Evolutionary conservation across 192 early-diverging fungal genomes (phyloP), one percentile per base, ranked within the genome.

Genomic region (Rhizoclosmatium sp.): DNA sequence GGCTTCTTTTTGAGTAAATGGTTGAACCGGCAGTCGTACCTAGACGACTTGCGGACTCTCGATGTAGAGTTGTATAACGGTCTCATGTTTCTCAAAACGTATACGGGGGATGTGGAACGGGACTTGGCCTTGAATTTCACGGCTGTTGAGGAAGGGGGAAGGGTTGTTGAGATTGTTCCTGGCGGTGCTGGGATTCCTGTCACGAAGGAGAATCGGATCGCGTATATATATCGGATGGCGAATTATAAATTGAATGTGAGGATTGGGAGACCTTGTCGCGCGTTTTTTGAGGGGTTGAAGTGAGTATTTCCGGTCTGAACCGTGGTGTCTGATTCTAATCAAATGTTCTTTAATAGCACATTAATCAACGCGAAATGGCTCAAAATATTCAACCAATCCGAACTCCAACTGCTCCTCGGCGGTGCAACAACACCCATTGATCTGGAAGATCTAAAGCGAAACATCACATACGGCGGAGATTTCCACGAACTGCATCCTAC

Each of bases 341-440:
- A 0, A 0, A 73, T n/a, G 4, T 2, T 41, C 71, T 59, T 14
- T 46, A 44, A 7, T 5, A 78, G 88, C 4, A 87, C 93, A n/a
- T 83, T 99, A 59, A 91, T 99, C 44, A 89, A 93, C n/a, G 88
- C 92, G 2, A 87, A 89, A 74, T 98, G 96, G 97, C 79, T 99
- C 46, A 85, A 88, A 48, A 93, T 99, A 90, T 99, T 99, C 85
- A 97, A 95, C 69, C 91, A 94, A 83, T 88, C 92, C 78, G 97
- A 99, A 83, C 85, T 98, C n/a, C 96, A 96, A 69, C 89, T 93
- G 16, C 89, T 99, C 21, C 71, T 99, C 62, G 94, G 93, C 10
- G 98, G 98, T 39, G 87, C 92, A 59, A 84, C 89, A 4, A 85
- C 88, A 3, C 89, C 90, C 2, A 94, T 99, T 54, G 91, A 96